Evolutionary conservation across 805 yeast genomes (phyloP).

Genomic region (Wickerhamomyces pijperi): DNA sequence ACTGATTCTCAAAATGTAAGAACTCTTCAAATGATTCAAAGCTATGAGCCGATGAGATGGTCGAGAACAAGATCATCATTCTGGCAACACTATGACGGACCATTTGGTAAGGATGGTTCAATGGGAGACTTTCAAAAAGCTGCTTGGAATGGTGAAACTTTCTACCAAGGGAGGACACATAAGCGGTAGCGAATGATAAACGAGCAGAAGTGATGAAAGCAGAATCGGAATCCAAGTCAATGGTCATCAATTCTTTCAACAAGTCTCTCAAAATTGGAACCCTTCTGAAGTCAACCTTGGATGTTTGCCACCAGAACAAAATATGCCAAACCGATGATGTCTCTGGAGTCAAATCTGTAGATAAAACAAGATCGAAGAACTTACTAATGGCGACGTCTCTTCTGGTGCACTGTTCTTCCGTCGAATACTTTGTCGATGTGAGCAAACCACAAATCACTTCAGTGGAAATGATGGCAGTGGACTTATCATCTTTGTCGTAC

Average conservation of each 20-base stretch:
- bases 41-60: slow-evolving; percentile 31
- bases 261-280: slow-evolving; percentile 36
- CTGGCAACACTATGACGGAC: slow-evolving; percentile 63
- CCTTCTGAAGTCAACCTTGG: slow-evolving; percentile 58
- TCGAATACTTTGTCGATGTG: slow-evolving; percentile 33
- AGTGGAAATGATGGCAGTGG: slow-evolving; percentile 62
- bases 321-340: slow-evolving; percentile 65
- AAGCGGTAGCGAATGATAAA: slow-evolving; percentile 40
- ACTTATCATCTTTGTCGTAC: slow-evolving; percentile 58
- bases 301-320: slow-evolving; percentile 63
- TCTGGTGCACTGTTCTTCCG: slow-evolving; percentile 18
- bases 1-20: slow-evolving; percentile 23
- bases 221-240: slow-evolving; percentile 45
- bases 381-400: slow-evolving; percentile 36
- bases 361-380: slow-evolving; percentile 36
- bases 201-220: slow-evolving; percentile 58
- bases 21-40: slow-evolving; percentile 27
- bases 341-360: slow-evolving; percentile 60
- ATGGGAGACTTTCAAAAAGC: slow-evolving; percentile 28
- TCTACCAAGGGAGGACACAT: slow-evolving; percentile 41
- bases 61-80: slow-evolving; percentile 29
- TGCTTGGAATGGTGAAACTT: slow-evolving; percentile 39
- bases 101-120: slow-evolving; percentile 58
- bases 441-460: slow-evolving; percentile 63
- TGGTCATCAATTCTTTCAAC: slow-evolving; percentile 30